Conservation (phyloP, 805 yeast species). For the Barnettozyma wickerhamii region DNA sequence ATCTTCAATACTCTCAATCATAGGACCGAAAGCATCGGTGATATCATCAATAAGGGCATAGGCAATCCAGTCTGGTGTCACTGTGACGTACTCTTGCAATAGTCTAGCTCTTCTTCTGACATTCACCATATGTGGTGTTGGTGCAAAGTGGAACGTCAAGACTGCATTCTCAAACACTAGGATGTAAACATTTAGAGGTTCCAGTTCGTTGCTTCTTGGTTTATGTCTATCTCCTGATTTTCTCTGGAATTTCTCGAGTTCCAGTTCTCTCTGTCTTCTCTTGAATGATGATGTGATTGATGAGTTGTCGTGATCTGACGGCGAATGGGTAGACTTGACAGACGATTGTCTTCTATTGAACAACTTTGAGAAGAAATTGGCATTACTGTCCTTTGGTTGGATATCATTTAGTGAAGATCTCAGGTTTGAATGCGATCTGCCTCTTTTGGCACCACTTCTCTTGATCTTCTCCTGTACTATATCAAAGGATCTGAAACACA, state of each 20-base stretch:
- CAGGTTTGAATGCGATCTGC: conserved; percentile 2
- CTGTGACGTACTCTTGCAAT: conserved; percentile 81
- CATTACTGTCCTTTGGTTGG: conserved; percentile 3
- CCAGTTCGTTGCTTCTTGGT: conserved; percentile 53
- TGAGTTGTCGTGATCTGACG: conserved; percentile 4
- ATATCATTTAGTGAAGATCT: conserved; percentile 3
- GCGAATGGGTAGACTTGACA: conserved; percentile 3
- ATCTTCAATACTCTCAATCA: conserved; percentile 89
- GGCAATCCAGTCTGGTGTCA: conserved; percentile 94
- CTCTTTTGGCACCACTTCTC: conserved; percentile 38
- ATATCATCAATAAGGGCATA: conserved; percentile 96
- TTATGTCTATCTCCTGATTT: conserved; percentile 42
- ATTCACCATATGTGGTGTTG: conserved; percentile 92
- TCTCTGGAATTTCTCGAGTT: conserved; percentile 35
- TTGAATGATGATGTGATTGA: conserved; percentile 24
- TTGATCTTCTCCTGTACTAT: conserved; percentile 67
- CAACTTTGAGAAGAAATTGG: conserved; percentile 10
- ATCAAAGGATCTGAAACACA: conserved; percentile 83
- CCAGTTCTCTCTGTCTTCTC: conserved; percentile 28
- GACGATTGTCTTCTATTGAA: conserved; percentile 16
- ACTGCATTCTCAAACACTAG: conserved; percentile 62
- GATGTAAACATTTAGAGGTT: conserved; percentile 81
- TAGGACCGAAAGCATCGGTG: conserved; percentile 95
- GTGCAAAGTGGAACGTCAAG: conserved; percentile 84
- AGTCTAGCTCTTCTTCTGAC: conserved; percentile 91